Evolutionary conservation across 108 stramenopile species (phyloP), one percentile per base, ranked within the genome.

Genomic region (Hondaea fermentalgiana): DNA sequence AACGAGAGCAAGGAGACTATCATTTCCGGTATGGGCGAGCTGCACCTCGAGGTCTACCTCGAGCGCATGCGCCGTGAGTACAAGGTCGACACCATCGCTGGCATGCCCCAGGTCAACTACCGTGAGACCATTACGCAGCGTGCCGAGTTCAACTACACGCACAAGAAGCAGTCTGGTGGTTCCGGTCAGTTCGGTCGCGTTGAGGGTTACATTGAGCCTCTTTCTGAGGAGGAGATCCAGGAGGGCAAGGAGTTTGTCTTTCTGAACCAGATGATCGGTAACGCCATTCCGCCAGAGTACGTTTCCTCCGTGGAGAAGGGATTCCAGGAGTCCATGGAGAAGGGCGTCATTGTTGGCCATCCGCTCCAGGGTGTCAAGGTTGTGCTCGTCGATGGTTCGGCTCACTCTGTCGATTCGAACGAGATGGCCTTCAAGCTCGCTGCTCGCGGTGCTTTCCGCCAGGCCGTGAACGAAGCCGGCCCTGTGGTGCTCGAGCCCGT

Each of bases 141-240:
- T 83, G 94, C 90, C 25, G 88, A 93, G 58, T 99, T 98, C 92
- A 97, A 98, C 91, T 98, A 96, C 93, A 91, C 98, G 45, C 99
- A 99, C 96, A 99, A 99, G 95, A 99, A 99, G 89, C 99, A 99
- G 93, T 96, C 97, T 14, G 99, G 99, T 87, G 99, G 99, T 64
- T 72, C 96, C 44, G 99, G 99, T 57, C 99, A 99, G 92, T 99
- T 96, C 89, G 99, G 98, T 35, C 93, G 96, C 59, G 98, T 99
- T 14, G 94, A 97, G 71, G 99, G 99, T 45, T 98, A 95, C 92
- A 94, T 99, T 72, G 99, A 99, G 88, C 98, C 98, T 4, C n/a
- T 87, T 8, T 5, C 53, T 5, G 91, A 98, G 57, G 91, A 94
- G n/a, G 96, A 95, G 69, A 4, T 43, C 44, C 21, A 60, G 29